phyloP scores from a whole-genome alignment of 2,329 filamentous ascomycete genomes.

The Pseudocercospora eumusae region DNA sequence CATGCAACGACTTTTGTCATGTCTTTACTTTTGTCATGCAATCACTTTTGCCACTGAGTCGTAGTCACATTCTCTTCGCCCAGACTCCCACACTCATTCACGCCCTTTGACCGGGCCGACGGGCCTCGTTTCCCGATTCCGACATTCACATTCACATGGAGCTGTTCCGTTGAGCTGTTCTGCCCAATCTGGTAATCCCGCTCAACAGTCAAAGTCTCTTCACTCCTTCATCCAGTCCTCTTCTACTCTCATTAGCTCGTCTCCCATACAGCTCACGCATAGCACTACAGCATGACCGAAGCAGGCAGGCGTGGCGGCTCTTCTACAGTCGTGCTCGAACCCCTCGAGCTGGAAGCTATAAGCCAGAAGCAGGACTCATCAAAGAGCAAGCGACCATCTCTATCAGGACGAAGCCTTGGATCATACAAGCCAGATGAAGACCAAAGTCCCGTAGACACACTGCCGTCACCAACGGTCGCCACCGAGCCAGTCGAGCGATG shows the following conservation, averaged over 20 bases:
- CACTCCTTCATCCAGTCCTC: too few relatives aligned
- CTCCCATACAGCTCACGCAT: too few relatives aligned
- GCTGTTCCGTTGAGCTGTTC: too few relatives aligned
- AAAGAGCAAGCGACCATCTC: conserved; percentile 28
- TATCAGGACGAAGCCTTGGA: conserved; percentile 29
- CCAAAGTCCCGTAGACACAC: conserved; percentile 40
- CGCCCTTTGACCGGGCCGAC: neutral
- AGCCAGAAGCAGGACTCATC: conserved; percentile 21
- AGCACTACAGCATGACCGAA: conserved; percentile 16
- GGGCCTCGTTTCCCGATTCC: neutral
- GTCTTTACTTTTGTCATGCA: too few relatives aligned
- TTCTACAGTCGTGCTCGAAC: conserved; percentile 34
- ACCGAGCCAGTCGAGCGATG: conserved; percentile 55
- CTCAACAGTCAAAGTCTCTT: too few relatives aligned
- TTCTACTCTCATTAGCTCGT: too few relatives aligned
- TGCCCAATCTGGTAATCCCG: too few relatives aligned
- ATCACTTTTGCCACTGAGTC: too few relatives aligned
- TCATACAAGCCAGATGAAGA: conserved; percentile 16
- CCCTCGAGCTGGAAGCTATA: conserved; percentile 33
- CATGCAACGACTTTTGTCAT: too few relatives aligned
- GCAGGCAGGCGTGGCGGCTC: conserved; percentile 30
- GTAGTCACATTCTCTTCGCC: too few relatives aligned
- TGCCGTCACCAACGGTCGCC: conserved; percentile 50
- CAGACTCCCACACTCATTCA: too few relatives aligned
- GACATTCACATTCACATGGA: neutral